A percentile compares a stretch with the other conserved stretches of the same genome.
These are phyloP conservation scores for Typha latifolia DNA, from an alignment of 176 grass and related monocot genomes.

Conservation along the genomic window DNA sequence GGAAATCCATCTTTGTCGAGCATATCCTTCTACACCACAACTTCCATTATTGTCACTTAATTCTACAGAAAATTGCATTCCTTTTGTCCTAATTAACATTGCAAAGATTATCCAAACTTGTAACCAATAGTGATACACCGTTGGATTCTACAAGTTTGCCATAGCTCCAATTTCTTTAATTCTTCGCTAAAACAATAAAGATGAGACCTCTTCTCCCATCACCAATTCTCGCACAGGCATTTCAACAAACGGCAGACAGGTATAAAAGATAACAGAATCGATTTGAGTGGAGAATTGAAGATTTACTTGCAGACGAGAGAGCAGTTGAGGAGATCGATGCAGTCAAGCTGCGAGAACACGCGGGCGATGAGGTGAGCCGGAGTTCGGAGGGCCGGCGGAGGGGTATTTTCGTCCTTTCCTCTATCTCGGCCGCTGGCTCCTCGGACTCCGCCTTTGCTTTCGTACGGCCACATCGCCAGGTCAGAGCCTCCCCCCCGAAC, in stretches of 20 bases:
- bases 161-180: neutral
- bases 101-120: neutral
- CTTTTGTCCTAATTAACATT: too few species aligned
- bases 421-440: neutral
- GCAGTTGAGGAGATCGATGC: constrained; percentile 70
- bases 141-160: neutral
- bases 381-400: constrained; percentile 31
- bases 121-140: neutral
- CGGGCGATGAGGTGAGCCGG: constrained; percentile 58
- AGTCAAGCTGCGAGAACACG: constrained; percentile 92
- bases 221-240: neutral
- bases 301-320: constrained; percentile 67
- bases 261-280: neutral
- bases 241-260: constrained; percentile 17
- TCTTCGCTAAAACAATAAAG: neutral
- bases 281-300: neutral
- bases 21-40: too few species aligned
- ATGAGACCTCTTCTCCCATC: too few species aligned
- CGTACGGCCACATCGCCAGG: neutral
- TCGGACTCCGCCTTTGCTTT: neutral
- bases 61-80: too few species aligned
- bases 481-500: neutral
- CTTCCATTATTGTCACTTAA: too few species aligned
- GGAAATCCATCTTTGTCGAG: too few species aligned
- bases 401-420: neutral